Evolutionary conservation across 2,329 filamentous ascomycete genomes (phyloP), one percentile per base, ranked within the genome.

Genomic region (Sclerotinia spermophila): DNA sequence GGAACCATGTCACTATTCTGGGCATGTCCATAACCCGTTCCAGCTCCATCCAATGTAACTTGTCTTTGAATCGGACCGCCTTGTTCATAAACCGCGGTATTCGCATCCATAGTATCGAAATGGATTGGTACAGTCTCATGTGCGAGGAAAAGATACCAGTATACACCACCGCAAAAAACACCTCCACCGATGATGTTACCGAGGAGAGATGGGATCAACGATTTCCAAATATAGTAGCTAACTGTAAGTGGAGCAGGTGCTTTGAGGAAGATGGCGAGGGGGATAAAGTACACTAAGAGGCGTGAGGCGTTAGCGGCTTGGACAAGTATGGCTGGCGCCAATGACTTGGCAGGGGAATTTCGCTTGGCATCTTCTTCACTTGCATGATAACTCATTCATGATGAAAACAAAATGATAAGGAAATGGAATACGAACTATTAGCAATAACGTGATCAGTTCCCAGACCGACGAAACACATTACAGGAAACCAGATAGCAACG

Each of bases 371-470:
- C 38, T 6, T 6, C 0, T 65, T 53, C 10, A 38, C 17, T 30
- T 38, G 21, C 38, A 65, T 35, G 30, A 51, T 19, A 51, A 5
- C 21, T 21, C 15, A 48, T 5, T 17, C 17, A 17, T 21, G 45
- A 30, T 27, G 7, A 1, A 30, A 15, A 17, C 27, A 2, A 48
- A 30, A 68, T 38, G 30, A 1, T 13, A 51, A 59, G 66, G 30
- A 48, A 40, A 38, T 0, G 33, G 53, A 38, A 61, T 61, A 69
- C 68, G 10, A 53, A 69, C 68, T 87, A 72, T 87, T 87, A 35
- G 85, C 85, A 24, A 87, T 82, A 58, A 87, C 85, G 79, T 88
- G 86, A 71, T 88, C 86, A 3, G 87, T 81, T 0, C 83, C 84
- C 0, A 86, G 79, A 1, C 82, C 82, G 0, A 87, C 85, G 73